phyloP scores from a whole-genome alignment of 2,329 filamentous ascomycete genomes.

The Fusarium cyanostomum region DNA sequence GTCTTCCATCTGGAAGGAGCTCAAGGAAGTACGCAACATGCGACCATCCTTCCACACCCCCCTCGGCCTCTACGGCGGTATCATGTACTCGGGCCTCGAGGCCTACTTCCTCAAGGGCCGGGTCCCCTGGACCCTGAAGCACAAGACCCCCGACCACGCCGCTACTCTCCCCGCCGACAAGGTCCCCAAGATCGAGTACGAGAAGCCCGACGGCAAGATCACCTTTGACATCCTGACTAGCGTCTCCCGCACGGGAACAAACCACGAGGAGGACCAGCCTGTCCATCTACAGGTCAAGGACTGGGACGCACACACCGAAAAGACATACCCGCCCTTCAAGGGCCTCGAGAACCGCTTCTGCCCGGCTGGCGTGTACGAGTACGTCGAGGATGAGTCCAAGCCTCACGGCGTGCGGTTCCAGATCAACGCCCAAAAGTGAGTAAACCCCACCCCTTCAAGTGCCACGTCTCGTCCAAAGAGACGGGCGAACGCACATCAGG shows the following conservation, averaged over 20 bases:
- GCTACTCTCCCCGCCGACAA: constrained; percentile 83
- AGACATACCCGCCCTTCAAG: constrained; percentile 87
- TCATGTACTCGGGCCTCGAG: constrained; percentile 93
- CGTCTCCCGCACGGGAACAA: constrained; percentile 94
- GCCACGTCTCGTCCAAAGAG: not conserved
- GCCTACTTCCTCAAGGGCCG: constrained; percentile 87
- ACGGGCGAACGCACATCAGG: not conserved
- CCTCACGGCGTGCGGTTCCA: constrained; percentile 92
- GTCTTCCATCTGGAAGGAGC: constrained; percentile 91
- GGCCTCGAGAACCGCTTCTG: constrained; percentile 97
- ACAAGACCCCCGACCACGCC: constrained; percentile 79
- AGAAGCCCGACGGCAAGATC: constrained; percentile 94
- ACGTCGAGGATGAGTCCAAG: constrained; percentile 91
- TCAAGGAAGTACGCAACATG: constrained; percentile 97
- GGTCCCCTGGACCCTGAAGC: constrained; percentile 90
- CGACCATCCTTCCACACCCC: constrained; percentile 91
- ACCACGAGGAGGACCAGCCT: constrained; percentile 98
- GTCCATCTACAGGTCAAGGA: constrained; percentile 95
- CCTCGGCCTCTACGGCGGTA: constrained; percentile 87
- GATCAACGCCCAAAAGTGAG: constrained; percentile 97
- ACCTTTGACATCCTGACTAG: constrained; percentile 96
- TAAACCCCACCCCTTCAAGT: constrained; percentile 39
- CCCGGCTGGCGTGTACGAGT: constrained; percentile 97
- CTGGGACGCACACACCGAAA: constrained; percentile 88
- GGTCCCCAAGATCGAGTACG: constrained; percentile 91